Evolutionary conservation across 164 flowering plant species (phyloP).

Genomic region (Vitis riparia): DNA sequence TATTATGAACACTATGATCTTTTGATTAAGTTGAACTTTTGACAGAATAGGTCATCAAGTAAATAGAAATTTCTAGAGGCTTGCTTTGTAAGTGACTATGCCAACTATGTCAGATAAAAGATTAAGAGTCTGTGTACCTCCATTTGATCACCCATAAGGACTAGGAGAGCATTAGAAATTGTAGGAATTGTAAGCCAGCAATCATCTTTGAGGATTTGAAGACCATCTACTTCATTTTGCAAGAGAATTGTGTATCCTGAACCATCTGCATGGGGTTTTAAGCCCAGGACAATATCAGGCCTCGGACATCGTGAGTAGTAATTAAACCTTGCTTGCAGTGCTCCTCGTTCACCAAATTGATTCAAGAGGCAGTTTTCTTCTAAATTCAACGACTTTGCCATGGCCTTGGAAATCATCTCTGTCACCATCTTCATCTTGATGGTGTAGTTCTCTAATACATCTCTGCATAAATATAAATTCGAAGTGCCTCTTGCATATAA

Average conservation of each 20-base stretch:
- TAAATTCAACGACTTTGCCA: conserved; percentile 37
- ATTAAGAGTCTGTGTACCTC: conserved; percentile 28
- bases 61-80: too few relatives aligned
- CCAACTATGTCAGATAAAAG: too few relatives aligned
- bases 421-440: conserved; percentile 20
- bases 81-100: too few relatives aligned
- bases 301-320: conserved; percentile 27
- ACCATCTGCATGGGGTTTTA: conserved; percentile 44
- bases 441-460: conserved; percentile 26
- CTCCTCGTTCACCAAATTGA: conserved; percentile 25
- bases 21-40: too few relatives aligned
- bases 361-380: conserved; percentile 37
- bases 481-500: neutral
- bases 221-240: conserved; percentile 42
- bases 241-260: conserved; percentile 33
- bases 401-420: conserved; percentile 25
- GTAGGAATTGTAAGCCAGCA: conserved; percentile 40
- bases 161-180: conserved; percentile 26
- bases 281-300: conserved; percentile 47
- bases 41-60: too few relatives aligned
- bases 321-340: conserved; percentile 30
- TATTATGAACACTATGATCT: too few relatives aligned
- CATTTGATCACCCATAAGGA: conserved; percentile 44
- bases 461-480: conserved; percentile 14
- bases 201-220: conserved; percentile 38